phyloP scores from a whole-genome alignment of 805 yeast species.

The Schwanniomyces polymorphus region DNA sequence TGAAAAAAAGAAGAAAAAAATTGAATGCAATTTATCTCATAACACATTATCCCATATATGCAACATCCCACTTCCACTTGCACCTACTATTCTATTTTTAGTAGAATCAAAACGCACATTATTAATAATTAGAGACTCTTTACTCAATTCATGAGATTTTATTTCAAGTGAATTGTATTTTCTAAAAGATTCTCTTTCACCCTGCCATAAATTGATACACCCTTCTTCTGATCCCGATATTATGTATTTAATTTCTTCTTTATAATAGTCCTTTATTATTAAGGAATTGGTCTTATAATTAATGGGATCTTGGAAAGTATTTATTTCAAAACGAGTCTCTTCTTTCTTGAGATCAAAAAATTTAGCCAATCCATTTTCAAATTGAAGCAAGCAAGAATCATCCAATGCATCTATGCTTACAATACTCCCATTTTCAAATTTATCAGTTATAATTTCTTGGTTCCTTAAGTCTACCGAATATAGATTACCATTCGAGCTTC shows the following conservation, averaged over 20 bases:
- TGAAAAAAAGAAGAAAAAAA: no score
- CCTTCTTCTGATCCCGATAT: slow-evolving; percentile 20
- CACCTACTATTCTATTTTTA: slow-evolving; percentile 13
- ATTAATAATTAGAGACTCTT: slow-evolving; percentile 3
- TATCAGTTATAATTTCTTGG: slow-evolving; percentile 9
- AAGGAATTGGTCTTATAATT: slow-evolving; percentile 9
- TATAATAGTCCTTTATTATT: slow-evolving; percentile 9
- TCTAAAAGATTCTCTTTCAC: background rate
- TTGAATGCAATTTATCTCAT: slow-evolving; percentile 1
- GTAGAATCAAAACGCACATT: slow-evolving; percentile 5
- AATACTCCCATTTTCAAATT: slow-evolving; percentile 9
- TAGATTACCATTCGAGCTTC: slow-evolving; percentile 21
- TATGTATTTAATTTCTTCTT: slow-evolving; percentile 14
- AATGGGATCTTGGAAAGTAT: background rate
- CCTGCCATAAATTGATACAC: slow-evolving; percentile 13
- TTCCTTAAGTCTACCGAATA: slow-evolving; percentile 23
- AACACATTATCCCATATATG: slow-evolving; percentile 24
- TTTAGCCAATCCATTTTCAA: slow-evolving; percentile 9
- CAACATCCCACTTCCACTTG: slow-evolving; percentile 18
- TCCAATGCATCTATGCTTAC: slow-evolving; percentile 2
- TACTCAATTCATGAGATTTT: background rate
- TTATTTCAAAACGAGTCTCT: background rate
- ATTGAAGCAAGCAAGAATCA: slow-evolving; percentile 4
- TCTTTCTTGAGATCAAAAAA: slow-evolving; percentile 2
- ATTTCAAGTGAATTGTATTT: background rate